Evolutionary conservation across 169 alveolate genomes (phyloP), one percentile per base, ranked within the genome.

Genomic region (Cryptosporidium baileyi): DNA sequence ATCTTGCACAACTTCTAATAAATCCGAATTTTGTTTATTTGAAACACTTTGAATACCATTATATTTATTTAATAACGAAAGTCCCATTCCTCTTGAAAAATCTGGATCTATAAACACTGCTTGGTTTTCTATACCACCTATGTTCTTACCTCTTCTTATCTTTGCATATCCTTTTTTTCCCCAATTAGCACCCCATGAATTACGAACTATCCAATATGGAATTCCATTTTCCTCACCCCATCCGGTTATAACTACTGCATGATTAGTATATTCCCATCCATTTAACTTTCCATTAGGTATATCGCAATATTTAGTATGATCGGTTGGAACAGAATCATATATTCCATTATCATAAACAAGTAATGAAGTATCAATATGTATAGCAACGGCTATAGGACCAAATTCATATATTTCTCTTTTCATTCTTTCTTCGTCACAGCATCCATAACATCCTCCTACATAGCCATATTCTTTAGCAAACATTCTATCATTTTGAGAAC

Each of bases 201-300:
- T 92, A 63, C 96, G 82, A 52, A 91, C 82, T 6, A 94, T 67
- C 97, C 97, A 94, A 80, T 90, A 94, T 82, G 94, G 94, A 22
- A 81, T 54, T 34, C 61, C 43, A 34, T 60, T 82, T 54, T 94
- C 95, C 49, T 88, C 93, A 13, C 97, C 97, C 97, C 97, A 94
- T 3, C 97, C 97, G 3, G 94, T 94, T 34, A 94, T 63, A 9
- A 90, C 91, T 9, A 94, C 92, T 1, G 97, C 97, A 60, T 94
- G 97, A 49, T 93, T 92, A 8, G 97, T 94, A 89, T 92, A 94
- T 60, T 94, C 97, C 96, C 96, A 94, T 4, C 97, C 96, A 41
- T 94, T 93, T 62, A 94, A 79, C 15, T 93, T 93, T 38, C 88
- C 61, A 45, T 88, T 82, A 38, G 95, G 96, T 3, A 92, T 41